phyloP scores from a whole-genome alignment of 768 basidiomycete species.

The Trichaptum fuscoviolaceum region DNA sequence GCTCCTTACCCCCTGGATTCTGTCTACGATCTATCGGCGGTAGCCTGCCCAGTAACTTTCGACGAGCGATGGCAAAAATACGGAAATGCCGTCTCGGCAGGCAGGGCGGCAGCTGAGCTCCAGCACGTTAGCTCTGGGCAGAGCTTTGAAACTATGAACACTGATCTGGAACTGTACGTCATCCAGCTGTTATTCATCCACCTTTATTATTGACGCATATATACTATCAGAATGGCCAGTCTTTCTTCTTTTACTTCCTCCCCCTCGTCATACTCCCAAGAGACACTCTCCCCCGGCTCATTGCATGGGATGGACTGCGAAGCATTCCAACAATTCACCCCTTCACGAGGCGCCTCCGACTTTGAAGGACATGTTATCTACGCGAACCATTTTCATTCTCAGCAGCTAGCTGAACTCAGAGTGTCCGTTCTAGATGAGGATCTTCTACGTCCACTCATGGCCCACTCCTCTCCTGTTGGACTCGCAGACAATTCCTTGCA shows the following conservation, averaged over 20 bases:
- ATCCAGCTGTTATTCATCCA: background rate
- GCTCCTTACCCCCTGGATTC: background rate
- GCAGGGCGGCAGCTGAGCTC: background rate
- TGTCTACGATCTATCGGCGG: background rate
- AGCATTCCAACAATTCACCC: background rate
- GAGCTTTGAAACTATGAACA: background rate
- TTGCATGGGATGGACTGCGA: background rate
- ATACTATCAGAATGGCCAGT: background rate
- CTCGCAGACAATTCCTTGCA: background rate
- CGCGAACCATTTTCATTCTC: background rate
- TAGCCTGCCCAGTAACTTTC: background rate
- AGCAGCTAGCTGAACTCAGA: background rate
- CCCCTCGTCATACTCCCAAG: background rate
- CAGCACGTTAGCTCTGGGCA: background rate
- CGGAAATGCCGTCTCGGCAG: background rate
- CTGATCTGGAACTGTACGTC: background rate
- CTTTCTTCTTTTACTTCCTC: background rate
- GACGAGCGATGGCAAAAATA: background rate
- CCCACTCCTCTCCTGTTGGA: background rate
- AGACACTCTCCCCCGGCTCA: background rate
- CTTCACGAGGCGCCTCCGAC: background rate
- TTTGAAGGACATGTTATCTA: background rate
- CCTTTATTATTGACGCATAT: background rate
- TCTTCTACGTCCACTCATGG: background rate
- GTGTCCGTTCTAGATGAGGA: background rate